A percentile compares a stretch with the other conserved stretches of the same genome.
Evolutionary conservation across 257 asterid species (phyloP).

Genomic region (Asclepias syriaca): DNA sequence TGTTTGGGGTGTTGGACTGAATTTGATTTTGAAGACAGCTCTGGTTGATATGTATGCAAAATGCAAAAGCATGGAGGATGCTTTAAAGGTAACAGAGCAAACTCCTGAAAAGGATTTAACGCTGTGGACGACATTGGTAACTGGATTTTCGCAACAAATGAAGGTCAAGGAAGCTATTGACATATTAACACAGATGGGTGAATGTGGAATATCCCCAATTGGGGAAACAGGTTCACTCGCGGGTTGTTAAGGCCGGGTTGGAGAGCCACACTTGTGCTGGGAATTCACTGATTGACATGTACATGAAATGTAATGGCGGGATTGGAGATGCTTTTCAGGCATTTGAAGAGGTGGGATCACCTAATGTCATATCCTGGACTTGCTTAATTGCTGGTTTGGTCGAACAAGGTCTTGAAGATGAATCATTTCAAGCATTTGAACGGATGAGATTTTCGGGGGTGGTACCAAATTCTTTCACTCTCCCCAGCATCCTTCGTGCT

Average conservation of each 20-base stretch:
- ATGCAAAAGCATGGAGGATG: conserved; percentile 17
- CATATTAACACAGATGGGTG: conserved; percentile 8
- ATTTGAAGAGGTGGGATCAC: conserved; percentile 6
- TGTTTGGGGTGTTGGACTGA: conserved; percentile 16
- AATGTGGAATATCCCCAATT: conserved; percentile 9
- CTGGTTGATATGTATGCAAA: conserved; percentile 16
- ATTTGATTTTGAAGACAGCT: conserved; percentile 21
- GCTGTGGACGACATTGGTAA: conserved; percentile 11
- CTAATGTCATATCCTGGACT: conserved; percentile 6
- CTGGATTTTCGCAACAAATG: conserved; percentile 9
- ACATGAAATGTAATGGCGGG: conserved; percentile 5
- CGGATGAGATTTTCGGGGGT: conserved; percentile 7
- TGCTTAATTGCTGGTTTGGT: not conserved
- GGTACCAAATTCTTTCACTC: conserved; percentile 27
- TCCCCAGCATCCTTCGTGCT: conserved; percentile 28
- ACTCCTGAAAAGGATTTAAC: conserved; percentile 15
- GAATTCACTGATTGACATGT: conserved; percentile 15
- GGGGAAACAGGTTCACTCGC: conserved; percentile 11
- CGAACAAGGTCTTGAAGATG: not conserved
- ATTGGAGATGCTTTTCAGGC: not conserved
- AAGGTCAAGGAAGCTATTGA: conserved; percentile 13
- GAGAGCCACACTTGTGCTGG: conserved; percentile 14
- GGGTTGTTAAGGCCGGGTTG: conserved; percentile 13
- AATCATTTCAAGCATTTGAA: conserved; percentile 4
- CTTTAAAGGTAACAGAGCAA: conserved; percentile 12